These are phyloP conservation scores for Phaeosphaeriaceae sp. DNA, from an alignment of 2,329 filamentous ascomycete species.

Conservation along the genomic window DNA sequence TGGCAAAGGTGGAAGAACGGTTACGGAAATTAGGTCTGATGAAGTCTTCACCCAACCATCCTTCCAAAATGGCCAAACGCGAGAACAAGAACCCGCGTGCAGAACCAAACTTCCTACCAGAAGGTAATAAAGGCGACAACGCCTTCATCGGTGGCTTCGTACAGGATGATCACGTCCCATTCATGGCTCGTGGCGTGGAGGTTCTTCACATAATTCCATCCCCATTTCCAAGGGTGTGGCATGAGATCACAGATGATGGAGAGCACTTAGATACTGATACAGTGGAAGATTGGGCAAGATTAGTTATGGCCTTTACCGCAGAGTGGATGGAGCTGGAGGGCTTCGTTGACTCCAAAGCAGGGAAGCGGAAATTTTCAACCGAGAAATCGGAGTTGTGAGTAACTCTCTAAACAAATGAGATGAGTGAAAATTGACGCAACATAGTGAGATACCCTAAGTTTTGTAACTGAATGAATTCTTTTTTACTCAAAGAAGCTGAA, in stretches of 20 bases:
- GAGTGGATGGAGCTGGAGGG: conserved; percentile 82
- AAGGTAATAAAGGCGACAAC: conserved; percentile 60
- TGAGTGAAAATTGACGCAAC: conserved; percentile 25
- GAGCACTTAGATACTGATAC: conserved; percentile 83
- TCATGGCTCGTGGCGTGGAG: conserved; percentile 85
- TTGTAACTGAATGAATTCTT: conserved; percentile 9
- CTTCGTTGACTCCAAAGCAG: conserved; percentile 36
- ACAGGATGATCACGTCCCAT: conserved; percentile 92
- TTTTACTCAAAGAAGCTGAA: not conserved
- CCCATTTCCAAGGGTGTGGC: conserved; percentile 87
- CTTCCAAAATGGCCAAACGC: conserved; percentile 46
- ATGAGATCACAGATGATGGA: conserved; percentile 82
- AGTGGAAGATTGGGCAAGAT: conserved; percentile 85
- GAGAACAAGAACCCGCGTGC: conserved; percentile 36
- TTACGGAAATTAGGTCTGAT: conserved; percentile 72
- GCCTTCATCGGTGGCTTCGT: conserved; percentile 64
- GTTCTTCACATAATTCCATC: conserved; percentile 89
- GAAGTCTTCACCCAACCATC: conserved; percentile 65
- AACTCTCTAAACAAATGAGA: conserved; percentile 16
- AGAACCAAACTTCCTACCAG: conserved; percentile 63
- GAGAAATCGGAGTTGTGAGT: conserved; percentile 49
- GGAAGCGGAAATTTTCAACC: conserved; percentile 18
- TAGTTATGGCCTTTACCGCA: conserved; percentile 82
- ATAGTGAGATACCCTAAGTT: conserved; percentile 41
- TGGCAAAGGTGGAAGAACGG: conserved; percentile 76